A percentile compares a stretch with the other conserved stretches of the same genome.
phyloP scores from a whole-genome alignment of 495 filamentous ascomycete genomes.

The Ramalina peruviana region DNA sequence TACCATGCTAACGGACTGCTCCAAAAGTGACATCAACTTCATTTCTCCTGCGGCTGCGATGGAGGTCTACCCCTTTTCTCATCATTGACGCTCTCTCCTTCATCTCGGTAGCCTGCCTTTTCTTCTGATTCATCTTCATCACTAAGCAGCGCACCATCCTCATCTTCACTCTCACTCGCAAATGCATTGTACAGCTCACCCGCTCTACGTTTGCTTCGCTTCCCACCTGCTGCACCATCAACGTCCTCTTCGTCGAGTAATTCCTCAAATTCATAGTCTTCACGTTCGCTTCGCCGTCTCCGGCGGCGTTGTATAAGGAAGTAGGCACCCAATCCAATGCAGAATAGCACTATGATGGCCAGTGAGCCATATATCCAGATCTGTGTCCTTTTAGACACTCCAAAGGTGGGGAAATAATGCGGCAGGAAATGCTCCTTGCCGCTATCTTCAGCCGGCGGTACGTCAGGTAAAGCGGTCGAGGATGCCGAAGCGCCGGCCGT shows the following conservation, averaged over 20 bases:
- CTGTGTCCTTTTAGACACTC: slow-evolving; percentile 76
- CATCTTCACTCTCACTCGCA: slow-evolving; percentile 47
- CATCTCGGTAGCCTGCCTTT: slow-evolving; percentile 8
- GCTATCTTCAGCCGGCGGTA: slow-evolving; percentile 5
- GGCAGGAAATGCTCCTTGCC: slow-evolving; percentile 52
- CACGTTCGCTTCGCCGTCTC: slow-evolving; percentile 59
- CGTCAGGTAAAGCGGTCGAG: slow-evolving; percentile 25
- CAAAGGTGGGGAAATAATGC: slow-evolving; percentile 90
- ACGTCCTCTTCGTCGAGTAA: slow-evolving; percentile 70
- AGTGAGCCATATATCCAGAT: slow-evolving; percentile 89
- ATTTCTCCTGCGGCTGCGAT: too few species aligned
- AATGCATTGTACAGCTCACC: slow-evolving; percentile 97
- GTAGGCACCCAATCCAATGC: slow-evolving; percentile 63
- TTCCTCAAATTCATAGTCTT: slow-evolving; percentile 91
- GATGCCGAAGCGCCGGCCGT: slow-evolving; percentile 30
- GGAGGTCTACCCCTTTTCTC: slow-evolving; percentile 1
- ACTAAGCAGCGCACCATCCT: slow-evolving; percentile 14
- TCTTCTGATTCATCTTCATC: slow-evolving; percentile 7
- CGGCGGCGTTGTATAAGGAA: slow-evolving; percentile 65
- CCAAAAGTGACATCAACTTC: too few species aligned
- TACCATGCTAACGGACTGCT: too few species aligned
- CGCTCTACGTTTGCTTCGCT: slow-evolving; percentile 43
- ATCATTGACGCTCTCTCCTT: slow-evolving; percentile 1
- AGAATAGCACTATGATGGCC: slow-evolving; percentile 73
- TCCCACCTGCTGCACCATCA: slow-evolving; percentile 31